Evolutionary conservation across 495 filamentous ascomycete genomes (phyloP), one percentile per base, ranked within the genome.

Genomic region (Sordaria brevicollis): DNA sequence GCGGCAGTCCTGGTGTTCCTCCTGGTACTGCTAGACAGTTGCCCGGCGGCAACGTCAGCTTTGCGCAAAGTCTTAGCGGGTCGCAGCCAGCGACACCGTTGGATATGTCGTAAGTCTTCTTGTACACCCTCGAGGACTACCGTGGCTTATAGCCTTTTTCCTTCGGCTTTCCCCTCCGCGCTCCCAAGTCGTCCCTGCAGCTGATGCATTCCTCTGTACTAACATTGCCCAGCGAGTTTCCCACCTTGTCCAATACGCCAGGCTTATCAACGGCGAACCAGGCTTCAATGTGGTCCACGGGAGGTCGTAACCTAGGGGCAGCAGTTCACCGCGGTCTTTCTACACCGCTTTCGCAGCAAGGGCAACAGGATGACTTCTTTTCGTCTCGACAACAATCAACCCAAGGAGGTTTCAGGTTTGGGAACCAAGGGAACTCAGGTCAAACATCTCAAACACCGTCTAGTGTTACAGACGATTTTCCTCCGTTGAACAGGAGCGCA

Each of bases 391-490:
- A 84, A 69, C 79, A 80, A 19, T 79, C 82, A 0, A 86, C 82
- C 34, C 90, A 92, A 72, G 87, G 85, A 15, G 86, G 88, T 41
- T 86, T 86, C 71, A 80, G 85, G 38, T 87, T 86, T 74, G 83
- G 84, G 31, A 83, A 72, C 72, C 86, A 86, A 73, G 80, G 75
- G 49, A 78, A 71, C 81, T 86, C 76, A 77, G 84, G 76, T 76
- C 91, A 84, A 74, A 86, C 79, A 75, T 83, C 72, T 70, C 92
- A 94, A 70, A 86, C 88, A 25, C 91, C 90, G 71, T 85, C 87
- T 15, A 87, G 82, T 69, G 89, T 85, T 72, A 89, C 90, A 25
- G 93, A 97, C 29, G 93, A 96, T 10, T 96, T 96, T 68, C 93
- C 93, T 54, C 90, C 93, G 11, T 81, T 95, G 67, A 90, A 91